Evolutionary conservation across 2,329 filamentous ascomycete species (phyloP).

Genomic region (Fusarium hostae): DNA sequence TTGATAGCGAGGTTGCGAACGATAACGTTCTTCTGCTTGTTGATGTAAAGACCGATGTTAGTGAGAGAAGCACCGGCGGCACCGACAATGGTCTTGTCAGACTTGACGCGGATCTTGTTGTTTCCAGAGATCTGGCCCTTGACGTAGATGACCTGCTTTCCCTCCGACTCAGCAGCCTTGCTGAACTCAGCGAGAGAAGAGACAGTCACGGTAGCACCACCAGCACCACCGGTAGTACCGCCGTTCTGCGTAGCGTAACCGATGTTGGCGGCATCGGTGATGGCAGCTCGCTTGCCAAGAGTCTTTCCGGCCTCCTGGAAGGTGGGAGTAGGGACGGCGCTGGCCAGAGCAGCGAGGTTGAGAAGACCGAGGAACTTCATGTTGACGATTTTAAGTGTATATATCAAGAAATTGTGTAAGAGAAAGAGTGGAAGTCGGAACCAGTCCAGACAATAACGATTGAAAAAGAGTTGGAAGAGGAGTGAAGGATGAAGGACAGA

Average conservation of each 20-base stretch:
- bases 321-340: conserved; percentile 48
- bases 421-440: conserved; percentile 34
- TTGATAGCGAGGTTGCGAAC: conserved; percentile 70
- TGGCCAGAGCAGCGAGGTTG: conserved; percentile 46
- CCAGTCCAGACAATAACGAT: conserved; percentile 38
- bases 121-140: conserved; percentile 54
- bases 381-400: conserved; percentile 15
- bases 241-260: conserved; percentile 51
- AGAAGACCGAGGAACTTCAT: conserved; percentile 50
- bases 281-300: conserved; percentile 50
- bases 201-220: conserved; percentile 59
- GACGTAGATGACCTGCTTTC: conserved; percentile 55
- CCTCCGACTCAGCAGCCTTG: conserved; percentile 57
- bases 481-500: conserved; percentile 26
- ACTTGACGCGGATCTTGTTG: conserved; percentile 54
- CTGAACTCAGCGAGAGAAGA: conserved; percentile 58
- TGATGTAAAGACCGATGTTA: conserved; percentile 64
- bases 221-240: conserved; percentile 62
- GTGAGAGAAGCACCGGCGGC: conserved; percentile 51
- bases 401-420: background rate
- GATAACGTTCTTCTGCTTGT: conserved; percentile 67
- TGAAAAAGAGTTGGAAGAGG: conserved; percentile 26
- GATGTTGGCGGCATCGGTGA: conserved; percentile 51
- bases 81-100: conserved; percentile 60
- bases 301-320: conserved; percentile 42